Conservation (phyloP, 2,329 filamentous ascomycete genomes). For the Didymella exigua region DNA sequence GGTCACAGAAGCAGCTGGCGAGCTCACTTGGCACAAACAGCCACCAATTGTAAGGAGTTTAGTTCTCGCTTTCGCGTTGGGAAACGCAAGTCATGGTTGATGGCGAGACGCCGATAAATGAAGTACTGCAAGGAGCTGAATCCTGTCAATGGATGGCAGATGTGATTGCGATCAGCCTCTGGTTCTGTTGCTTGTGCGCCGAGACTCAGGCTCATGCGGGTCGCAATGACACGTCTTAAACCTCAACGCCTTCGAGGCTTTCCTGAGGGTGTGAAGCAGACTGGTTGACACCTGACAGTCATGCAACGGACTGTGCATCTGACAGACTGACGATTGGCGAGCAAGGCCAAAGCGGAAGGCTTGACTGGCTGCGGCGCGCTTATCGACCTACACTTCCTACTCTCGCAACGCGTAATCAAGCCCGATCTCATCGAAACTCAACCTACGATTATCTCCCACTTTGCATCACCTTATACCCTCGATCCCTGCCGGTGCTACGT, state of each 20-base stretch:
- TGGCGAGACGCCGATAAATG: not conserved
- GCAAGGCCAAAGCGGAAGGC: not conserved
- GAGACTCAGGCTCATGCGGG: constrained; percentile 1
- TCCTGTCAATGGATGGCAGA: not conserved
- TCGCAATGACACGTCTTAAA: not conserved
- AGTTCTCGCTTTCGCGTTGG: not conserved
- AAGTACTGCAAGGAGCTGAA: not conserved
- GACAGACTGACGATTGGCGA: not conserved
- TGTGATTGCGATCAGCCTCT: not conserved
- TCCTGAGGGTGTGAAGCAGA: not conserved
- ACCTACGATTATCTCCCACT: not conserved
- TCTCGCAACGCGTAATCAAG: not conserved
- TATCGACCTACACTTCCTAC: not conserved
- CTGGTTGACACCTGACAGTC: constrained; percentile 1
- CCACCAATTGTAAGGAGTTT: not conserved
- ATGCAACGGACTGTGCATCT: constrained; percentile 7
- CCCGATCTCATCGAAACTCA: not conserved
- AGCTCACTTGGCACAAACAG: too few species aligned
- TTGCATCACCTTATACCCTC: not conserved
- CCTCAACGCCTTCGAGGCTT: not conserved
- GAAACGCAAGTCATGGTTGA: not conserved
- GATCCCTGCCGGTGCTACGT: not conserved
- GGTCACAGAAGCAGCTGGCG: too few species aligned
- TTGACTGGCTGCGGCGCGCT: not conserved
- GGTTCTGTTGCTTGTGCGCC: not conserved